These are phyloP conservation scores for Mortierella polycephala DNA, from an alignment of 371 early-diverging fungal genomes.

Conservation along the genomic window DNA sequence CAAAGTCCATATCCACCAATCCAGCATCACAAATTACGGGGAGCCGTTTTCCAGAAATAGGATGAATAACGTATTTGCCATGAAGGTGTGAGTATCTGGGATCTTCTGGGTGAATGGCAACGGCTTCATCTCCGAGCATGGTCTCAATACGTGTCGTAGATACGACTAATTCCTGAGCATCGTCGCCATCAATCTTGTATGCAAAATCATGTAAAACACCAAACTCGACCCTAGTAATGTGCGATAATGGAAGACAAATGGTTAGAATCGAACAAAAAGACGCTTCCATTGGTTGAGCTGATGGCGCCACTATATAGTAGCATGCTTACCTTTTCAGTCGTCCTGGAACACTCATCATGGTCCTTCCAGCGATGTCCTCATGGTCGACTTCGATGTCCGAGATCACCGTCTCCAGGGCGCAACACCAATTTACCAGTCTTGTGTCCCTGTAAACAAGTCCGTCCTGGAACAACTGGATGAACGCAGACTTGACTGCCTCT, in stretches of 20 bases:
- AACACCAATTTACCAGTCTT: constrained; percentile 96
- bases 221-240: constrained; percentile 75
- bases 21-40: constrained; percentile 90
- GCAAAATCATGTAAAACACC: constrained; percentile 78
- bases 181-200: constrained; percentile 68
- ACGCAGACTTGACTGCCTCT: constrained; percentile 88
- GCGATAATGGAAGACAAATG: neutral
- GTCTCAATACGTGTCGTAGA: constrained; percentile 99
- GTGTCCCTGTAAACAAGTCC: constrained; percentile 93
- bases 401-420: constrained; percentile 91
- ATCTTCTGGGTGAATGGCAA: constrained; percentile 96
- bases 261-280: neutral
- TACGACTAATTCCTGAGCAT: constrained; percentile 77
- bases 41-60: constrained; percentile 82
- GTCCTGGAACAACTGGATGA: constrained; percentile 86
- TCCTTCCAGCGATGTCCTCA: constrained; percentile 40
- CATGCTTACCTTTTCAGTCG: constrained; percentile 39
- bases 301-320: neutral
- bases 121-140: constrained; percentile 98
- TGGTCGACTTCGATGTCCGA: constrained; percentile 90
- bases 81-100: constrained; percentile 83
- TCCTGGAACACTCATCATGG: constrained; percentile 46
- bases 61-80: constrained; percentile 90
- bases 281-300: no score
- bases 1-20: constrained; percentile 93